Evolutionary conservation across 192 early-diverging fungal genomes (phyloP), one percentile per base, ranked within the genome.

Genomic region (Gryganskiella cystojenkinii): DNA sequence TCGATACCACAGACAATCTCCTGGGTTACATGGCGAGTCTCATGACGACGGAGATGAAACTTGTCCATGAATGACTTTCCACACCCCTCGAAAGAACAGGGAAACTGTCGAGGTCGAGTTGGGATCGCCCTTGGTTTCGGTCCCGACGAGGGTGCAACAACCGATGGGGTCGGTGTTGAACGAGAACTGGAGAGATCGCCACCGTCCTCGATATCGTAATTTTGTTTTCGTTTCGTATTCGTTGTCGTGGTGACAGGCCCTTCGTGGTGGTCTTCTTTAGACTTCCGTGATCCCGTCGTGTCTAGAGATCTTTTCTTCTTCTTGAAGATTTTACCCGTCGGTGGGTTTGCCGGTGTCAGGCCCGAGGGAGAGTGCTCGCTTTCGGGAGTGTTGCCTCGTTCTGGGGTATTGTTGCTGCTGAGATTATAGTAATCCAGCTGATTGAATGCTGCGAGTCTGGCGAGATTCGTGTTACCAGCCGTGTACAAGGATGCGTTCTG

Each of bases 41-140:
- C 74, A 49, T 78, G 74, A 44, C 66, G 66, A 25, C 68, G 52
- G 31, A 78, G 35, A 64, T 78, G 74, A 47, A 78, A 78, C 56
- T 78, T 78, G 49, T 78, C 74, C 74, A 78, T 78, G 47, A 78
- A 78, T 1, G 74, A 78, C 42, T 78, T 78, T 24, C 47, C 49
- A n/a, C 74, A 78, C 2, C 74, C 74, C 6, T 78, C 74, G 27
- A 78, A 78, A 0, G 74, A 69, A 43, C 74, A 78, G 4, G 74
- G 57, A 31, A 63, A 78, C 7, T 35, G 68, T 19, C 73, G 59
- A 3, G 73, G 73, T 30, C 73, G 56, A 13, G 65, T 56, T 4
- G 53, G 62, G 19, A 54, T 57, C 44, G 70, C 58, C 13, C 45
- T 51, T 25, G 68, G 68, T 44, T 59, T 70, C 52, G 68, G 61